A percentile compares a stretch with the other conserved stretches of the same genome.
Conservation (phyloP, 2,329 filamentous ascomycete species). For the Colletotrichum higginsianum region DNA sequence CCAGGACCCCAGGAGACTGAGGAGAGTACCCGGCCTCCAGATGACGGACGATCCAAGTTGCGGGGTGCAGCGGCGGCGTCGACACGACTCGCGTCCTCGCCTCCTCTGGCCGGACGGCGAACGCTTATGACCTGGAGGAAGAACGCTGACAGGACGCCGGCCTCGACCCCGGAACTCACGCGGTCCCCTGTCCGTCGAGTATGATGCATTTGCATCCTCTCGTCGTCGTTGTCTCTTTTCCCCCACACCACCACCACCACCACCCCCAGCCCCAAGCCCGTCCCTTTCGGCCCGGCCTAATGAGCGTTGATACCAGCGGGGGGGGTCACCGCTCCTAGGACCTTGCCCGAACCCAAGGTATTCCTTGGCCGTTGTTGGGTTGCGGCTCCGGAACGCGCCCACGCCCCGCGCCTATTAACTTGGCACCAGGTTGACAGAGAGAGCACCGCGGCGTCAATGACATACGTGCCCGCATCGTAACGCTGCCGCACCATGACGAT, state of each 20-base stretch:
- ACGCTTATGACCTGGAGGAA: not conserved
- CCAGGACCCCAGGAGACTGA: too few species aligned
- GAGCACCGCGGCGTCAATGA: not conserved
- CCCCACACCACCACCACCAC: not conserved
- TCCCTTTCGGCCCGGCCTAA: constrained; percentile 35
- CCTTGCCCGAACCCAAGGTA: not conserved
- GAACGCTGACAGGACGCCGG: not conserved
- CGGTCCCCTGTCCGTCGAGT: not conserved
- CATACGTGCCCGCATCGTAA: constrained; percentile 5
- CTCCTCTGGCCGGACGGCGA: not conserved
- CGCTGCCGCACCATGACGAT: constrained; percentile 32
- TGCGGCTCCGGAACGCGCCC: not conserved
- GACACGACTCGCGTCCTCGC: not conserved
- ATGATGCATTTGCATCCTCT: not conserved
- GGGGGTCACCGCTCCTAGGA: constrained; percentile 6
- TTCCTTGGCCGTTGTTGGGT: not conserved
- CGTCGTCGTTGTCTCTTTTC: not conserved
- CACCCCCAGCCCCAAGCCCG: not conserved
- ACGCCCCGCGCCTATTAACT: not conserved
- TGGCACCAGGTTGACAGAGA: not conserved
- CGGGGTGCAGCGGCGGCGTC: constrained; percentile 23
- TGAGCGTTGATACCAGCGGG: constrained; percentile 27
- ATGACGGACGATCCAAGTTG: constrained; percentile 8
- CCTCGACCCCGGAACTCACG: constrained; percentile 10
- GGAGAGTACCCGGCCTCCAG: too few species aligned